These are phyloP conservation scores for Ogataea ganodermae DNA, from an alignment of 805 yeast genomes.

Conservation along the genomic window DNA sequence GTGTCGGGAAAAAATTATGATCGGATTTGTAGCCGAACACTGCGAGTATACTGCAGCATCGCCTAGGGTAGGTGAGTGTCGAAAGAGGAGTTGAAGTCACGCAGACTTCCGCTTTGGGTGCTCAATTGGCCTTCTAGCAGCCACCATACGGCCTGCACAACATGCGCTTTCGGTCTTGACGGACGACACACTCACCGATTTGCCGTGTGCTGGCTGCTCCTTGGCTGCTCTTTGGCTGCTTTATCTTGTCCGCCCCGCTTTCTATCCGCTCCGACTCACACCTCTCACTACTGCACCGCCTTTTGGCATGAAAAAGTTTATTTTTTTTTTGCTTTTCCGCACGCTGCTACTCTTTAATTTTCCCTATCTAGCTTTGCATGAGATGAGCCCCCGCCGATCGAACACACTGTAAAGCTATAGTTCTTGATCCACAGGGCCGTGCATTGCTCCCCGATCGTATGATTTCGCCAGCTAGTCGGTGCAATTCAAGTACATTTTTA, in stretches of 20 bases:
- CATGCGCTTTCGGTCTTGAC: too few relatives aligned
- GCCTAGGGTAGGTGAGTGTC: slow-evolving; percentile 1
- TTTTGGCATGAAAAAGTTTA: background rate
- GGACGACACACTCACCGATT: too few relatives aligned
- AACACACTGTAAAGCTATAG: background rate
- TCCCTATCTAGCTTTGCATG: slow-evolving; percentile 2
- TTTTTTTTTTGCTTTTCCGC: background rate
- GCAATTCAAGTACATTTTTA: too few relatives aligned
- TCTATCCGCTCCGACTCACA: background rate
- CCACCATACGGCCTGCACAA: too few relatives aligned
- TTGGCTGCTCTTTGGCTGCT: too few relatives aligned
- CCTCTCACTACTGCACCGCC: background rate
- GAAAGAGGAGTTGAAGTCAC: background rate
- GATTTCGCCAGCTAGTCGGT: too few relatives aligned
- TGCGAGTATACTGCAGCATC: background rate
- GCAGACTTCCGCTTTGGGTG: too few relatives aligned
- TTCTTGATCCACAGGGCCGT: slow-evolving; percentile 1
- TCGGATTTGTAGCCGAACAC: background rate
- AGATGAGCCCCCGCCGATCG: slow-evolving; percentile 4
- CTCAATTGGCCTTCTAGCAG: too few relatives aligned
- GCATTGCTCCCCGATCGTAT: background rate
- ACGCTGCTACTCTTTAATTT: background rate
- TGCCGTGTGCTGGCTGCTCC: too few relatives aligned
- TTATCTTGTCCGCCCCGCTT: background rate
- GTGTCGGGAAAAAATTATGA: background rate